Percentiles rank a stretch among this genome's conserved stretches.
phyloP scores from a whole-genome alignment of 306 rosid species.

The Cyamopsis tetragonoloba region DNA sequence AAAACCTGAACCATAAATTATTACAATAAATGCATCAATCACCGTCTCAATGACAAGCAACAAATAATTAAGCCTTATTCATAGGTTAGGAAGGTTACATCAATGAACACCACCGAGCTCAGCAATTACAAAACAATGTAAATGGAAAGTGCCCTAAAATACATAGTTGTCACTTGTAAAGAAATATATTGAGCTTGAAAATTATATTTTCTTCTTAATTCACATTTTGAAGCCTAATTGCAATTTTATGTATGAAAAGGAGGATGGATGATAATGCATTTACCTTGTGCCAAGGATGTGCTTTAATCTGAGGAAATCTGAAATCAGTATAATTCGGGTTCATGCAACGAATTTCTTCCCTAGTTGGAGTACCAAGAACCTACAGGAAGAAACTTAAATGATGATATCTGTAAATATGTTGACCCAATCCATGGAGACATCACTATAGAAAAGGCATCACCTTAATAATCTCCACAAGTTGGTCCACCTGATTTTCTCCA shows the following conservation, averaged over 20 bases:
- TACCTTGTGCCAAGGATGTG: slow-evolving; percentile 94
- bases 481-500: slow-evolving; percentile 88
- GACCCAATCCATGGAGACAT: neutral
- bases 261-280: slow-evolving; percentile 20
- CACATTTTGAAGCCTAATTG: neutral
- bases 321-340: slow-evolving; percentile 77
- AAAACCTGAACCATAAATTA: slow-evolving; percentile 54
- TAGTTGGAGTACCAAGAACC: slow-evolving; percentile 93
- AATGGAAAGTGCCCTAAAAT: neutral
- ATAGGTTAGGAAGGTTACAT: neutral
- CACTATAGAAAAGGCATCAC: slow-evolving; percentile 34
- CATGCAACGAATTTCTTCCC: slow-evolving; percentile 93
- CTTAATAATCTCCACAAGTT: slow-evolving; percentile 89
- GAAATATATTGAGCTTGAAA: slow-evolving; percentile 8
- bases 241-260: neutral
- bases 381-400: slow-evolving; percentile 30
- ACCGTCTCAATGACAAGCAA: neutral
- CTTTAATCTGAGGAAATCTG: slow-evolving; percentile 90
- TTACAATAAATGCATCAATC: slow-evolving; percentile 2
- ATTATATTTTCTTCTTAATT: neutral
- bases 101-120: neutral
- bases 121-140: neutral
- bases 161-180: neutral
- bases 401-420: slow-evolving; percentile 13
- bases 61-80: neutral